A percentile compares a stretch with the other conserved stretches of the same genome.
Evolutionary conservation across 768 basidiomycete genomes (phyloP).

Genomic region (Phlegmacium glaucopus): DNA sequence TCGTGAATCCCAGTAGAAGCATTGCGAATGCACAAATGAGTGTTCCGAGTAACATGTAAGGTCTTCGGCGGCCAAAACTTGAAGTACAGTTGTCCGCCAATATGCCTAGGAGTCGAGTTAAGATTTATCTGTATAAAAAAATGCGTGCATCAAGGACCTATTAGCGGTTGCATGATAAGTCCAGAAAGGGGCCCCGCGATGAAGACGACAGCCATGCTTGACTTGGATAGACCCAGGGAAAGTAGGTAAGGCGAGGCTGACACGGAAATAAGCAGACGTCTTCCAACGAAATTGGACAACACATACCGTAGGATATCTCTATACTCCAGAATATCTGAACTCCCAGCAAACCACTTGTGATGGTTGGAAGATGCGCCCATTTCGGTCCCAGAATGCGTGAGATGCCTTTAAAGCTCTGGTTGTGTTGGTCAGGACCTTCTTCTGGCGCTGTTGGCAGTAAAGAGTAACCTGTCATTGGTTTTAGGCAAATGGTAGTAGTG

Average conservation of each 20-base stretch:
- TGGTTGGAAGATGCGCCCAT: conserved; percentile 61
- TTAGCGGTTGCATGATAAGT: conserved; percentile 86
- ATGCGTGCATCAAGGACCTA: conserved; percentile 44
- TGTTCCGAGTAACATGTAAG: conserved; percentile 79
- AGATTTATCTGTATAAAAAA: neutral
- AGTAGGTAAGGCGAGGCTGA: conserved; percentile 82
- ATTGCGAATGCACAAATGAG: conserved; percentile 65
- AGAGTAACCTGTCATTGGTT: conserved; percentile 51
- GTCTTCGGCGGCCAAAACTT: conserved; percentile 78
- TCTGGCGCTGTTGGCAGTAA: conserved; percentile 43
- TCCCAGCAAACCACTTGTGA: conserved; percentile 80
- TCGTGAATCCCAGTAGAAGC: conserved; percentile 81
- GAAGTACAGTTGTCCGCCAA: conserved; percentile 85
- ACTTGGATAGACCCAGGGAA: conserved; percentile 84
- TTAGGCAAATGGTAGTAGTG: too few species aligned
- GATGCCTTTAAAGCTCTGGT: conserved; percentile 43
- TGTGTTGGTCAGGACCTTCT: conserved; percentile 29
- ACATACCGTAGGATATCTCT: conserved; percentile 85
- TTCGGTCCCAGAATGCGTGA: conserved; percentile 63
- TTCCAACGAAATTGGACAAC: too few species aligned
- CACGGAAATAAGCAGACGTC: too few species aligned
- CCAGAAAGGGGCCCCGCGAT: conserved; percentile 90
- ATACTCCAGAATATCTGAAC: conserved; percentile 92
- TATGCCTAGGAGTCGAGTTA: conserved; percentile 41
- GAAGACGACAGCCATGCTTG: conserved; percentile 86